Base-by-base conservation (phyloP, 1,284 basidiomycete species). In the Puccinia novopanici region DNA sequence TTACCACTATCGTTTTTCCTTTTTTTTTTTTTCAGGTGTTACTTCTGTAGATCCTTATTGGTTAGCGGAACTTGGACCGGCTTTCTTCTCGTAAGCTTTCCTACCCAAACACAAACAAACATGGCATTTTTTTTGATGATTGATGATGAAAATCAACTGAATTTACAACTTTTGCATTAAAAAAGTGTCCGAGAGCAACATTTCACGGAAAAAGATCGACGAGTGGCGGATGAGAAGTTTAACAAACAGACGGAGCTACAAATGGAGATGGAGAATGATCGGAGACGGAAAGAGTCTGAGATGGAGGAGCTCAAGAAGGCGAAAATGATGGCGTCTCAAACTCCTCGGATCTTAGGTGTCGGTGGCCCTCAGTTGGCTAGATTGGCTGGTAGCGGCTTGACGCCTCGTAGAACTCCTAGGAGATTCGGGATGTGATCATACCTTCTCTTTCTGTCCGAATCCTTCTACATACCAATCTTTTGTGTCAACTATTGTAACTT, bases 31-130 rank as follows among this genome's bases (percentile, higher is more conserved):
- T 88, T 84, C 96, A 98, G 87, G 96, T 97, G 95, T 98, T 19
- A 97, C 95, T 0, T 91, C 95, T 0, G 92, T 98, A 78, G 94
- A 98, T 85, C 91, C 95, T 3, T 94, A 94, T 86, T 98, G 95
- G 95, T 89, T 98, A 48, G 93, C 84, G 61, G 84, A 85, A 48
- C 81, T 84, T n/a, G 84, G 84, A 73, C 67, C 74, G n/a, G 81
- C 70, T 24, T 68, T 82, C 63, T 78, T 81, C 54, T 76, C 75
- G 82, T 40, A 82, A 93, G 94, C 22, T 13, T 34, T 54, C 61
- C n/a, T n/a, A n/a, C n/a, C n/a, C n/a, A n/a, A n/a, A n/a, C n/a
- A n/a, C n/a, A n/a, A n/a, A 34, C 40, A 13, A 48, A 2, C 94
- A 94, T 81, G 93, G 93, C 72, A 93, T 96, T 22, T 97, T 96